Conservation (phyloP, 768 basidiomycete genomes). For the Mycena maculata region DNA sequence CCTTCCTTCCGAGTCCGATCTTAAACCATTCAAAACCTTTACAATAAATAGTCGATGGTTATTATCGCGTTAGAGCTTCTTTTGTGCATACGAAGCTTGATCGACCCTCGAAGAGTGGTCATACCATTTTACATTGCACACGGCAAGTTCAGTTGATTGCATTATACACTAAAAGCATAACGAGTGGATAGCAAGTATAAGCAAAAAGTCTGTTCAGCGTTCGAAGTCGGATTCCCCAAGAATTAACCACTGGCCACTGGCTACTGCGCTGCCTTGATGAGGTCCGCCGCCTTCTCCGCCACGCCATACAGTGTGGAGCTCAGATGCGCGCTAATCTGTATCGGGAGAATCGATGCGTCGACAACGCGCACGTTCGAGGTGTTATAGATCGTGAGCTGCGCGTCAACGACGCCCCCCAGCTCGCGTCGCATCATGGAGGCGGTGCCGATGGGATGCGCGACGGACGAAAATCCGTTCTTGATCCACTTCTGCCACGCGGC, state of each 20-base stretch:
- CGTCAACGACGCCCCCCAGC: conserved; percentile 59
- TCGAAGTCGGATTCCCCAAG: background rate
- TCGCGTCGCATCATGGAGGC: conserved; percentile 54
- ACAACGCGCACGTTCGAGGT: conserved; percentile 63
- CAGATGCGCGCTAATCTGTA: conserved; percentile 61
- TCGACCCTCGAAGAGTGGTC: too few relatives aligned
- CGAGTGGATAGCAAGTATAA: conserved; percentile 14
- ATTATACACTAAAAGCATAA: too few relatives aligned
- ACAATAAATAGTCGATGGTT: too few relatives aligned
- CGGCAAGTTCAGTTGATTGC: too few relatives aligned
- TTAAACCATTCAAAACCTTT: too few relatives aligned
- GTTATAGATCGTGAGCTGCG: conserved; percentile 59
- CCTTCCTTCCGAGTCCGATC: too few relatives aligned
- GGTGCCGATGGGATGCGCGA: conserved; percentile 62
- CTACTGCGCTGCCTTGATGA: conserved; percentile 56
- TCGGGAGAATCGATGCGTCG: conserved; percentile 61
- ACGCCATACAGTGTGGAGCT: conserved; percentile 63
- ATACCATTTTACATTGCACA: too few relatives aligned
- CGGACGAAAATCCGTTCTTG: conserved; percentile 53
- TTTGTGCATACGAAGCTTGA: too few relatives aligned
- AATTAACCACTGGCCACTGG: background rate
- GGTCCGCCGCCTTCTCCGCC: conserved; percentile 65
- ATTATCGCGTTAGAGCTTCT: too few relatives aligned
- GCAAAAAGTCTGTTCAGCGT: conserved; percentile 5
- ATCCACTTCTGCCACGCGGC: conserved; percentile 62